Percentiles rank a stretch among this genome's conserved stretches.
phyloP scores from a whole-genome alignment of 495 filamentous ascomycete species.

The Xylaria bambusicola region DNA sequence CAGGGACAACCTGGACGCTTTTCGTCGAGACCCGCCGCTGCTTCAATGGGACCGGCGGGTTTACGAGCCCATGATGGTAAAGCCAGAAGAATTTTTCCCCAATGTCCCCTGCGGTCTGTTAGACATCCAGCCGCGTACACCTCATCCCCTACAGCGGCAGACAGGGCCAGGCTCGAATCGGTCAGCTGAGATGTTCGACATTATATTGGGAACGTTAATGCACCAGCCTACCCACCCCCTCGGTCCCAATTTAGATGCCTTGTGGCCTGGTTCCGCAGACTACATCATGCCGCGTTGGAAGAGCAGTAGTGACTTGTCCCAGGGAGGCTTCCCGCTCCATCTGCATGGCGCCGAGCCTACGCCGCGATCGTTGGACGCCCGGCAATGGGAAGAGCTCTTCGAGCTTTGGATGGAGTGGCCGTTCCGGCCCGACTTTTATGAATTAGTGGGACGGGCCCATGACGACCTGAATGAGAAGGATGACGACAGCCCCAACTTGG shows the following conservation, averaged over 20 bases:
- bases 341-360: conserved; percentile 34
- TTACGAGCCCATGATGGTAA: conserved; percentile 56
- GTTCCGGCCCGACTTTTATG: conserved; percentile 48
- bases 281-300: conserved; percentile 43
- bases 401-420: conserved; percentile 61
- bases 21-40: conserved; percentile 45
- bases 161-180: conserved; percentile 36
- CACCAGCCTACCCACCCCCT: conserved; percentile 23
- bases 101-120: conserved; percentile 40
- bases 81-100: conserved; percentile 60
- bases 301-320: conserved; percentile 38
- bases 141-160: conserved; percentile 37
- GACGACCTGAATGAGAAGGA: conserved; percentile 23
- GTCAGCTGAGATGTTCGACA: conserved; percentile 40
- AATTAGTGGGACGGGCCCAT: conserved; percentile 41
- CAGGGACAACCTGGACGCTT: conserved; percentile 50
- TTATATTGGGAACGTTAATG: conserved; percentile 33
- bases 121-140: conserved; percentile 48
- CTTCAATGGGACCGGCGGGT: conserved; percentile 66
- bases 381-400: conserved; percentile 52
- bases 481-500: conserved; percentile 6
- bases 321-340: conserved; percentile 37
- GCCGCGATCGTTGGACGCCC: conserved; percentile 43
- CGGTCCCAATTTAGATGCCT: conserved; percentile 23
- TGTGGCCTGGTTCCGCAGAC: conserved; percentile 44